These are phyloP conservation scores for Vaccinium darrowii DNA, from an alignment of 148 eudicot genomes.

Conservation along the genomic window DNA sequence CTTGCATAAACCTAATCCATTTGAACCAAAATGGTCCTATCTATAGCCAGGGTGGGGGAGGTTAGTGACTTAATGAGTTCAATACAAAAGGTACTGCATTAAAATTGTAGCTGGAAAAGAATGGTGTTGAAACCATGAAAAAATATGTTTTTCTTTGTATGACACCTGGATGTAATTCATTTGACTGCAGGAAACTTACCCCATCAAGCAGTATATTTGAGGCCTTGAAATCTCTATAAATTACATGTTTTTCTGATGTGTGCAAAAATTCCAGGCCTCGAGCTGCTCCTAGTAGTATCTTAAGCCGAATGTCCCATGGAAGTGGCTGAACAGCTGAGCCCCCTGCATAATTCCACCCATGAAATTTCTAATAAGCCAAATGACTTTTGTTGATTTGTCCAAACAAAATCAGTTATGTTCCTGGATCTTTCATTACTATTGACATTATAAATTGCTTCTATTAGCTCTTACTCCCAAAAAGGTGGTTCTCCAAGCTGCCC, in stretches of 20 bases:
- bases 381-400: not conserved
- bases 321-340: constrained; percentile 81
- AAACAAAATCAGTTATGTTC: not conserved
- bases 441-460: not conserved
- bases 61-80: not conserved
- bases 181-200: constrained; percentile 37
- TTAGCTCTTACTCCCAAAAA: constrained; percentile 71
- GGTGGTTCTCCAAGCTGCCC: constrained; percentile 89
- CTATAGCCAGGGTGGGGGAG: not conserved
- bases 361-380: not conserved
- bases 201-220: constrained; percentile 85
- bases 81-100: not conserved
- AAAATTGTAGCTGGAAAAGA: not conserved
- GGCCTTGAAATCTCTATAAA: constrained; percentile 82
- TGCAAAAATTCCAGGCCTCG: constrained; percentile 77
- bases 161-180: not conserved
- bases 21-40: not conserved
- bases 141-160: not conserved
- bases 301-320: constrained; percentile 78
- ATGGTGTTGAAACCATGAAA: not conserved
- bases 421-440: not conserved
- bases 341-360: constrained; percentile 33
- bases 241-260: constrained; percentile 60
- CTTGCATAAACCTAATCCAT: not conserved
- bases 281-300: constrained; percentile 79